These are phyloP conservation scores for Chondrostereum purpureum DNA, from an alignment of 1,284 basidiomycete species.

Conservation along the genomic window DNA sequence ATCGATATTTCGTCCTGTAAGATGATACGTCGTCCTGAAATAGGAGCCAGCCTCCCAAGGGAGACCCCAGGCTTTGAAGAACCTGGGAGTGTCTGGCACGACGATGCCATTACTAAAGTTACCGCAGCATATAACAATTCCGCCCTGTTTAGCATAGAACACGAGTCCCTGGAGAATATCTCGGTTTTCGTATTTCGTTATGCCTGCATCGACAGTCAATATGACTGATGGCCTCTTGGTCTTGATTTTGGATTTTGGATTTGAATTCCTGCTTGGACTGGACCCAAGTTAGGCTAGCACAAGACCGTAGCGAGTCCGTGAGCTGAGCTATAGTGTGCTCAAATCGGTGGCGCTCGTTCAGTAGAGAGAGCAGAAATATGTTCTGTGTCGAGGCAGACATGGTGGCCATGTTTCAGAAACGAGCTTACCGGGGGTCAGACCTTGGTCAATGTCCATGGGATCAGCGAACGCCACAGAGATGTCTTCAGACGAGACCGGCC, in stretches of 20 bases:
- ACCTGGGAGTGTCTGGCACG: not conserved
- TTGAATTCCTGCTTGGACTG: constrained; percentile 2
- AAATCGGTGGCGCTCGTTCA: no score
- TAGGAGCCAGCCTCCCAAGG: constrained; percentile 11
- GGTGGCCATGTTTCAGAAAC: no score
- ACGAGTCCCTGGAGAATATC: constrained; percentile 5
- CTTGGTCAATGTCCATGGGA: no score
- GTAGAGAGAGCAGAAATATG: no score
- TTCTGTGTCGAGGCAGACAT: no score
- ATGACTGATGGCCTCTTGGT: constrained; percentile 5
- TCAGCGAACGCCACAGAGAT: no score
- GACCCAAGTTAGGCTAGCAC: not conserved
- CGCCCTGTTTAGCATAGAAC: constrained; percentile 8
- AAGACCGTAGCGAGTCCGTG: not conserved
- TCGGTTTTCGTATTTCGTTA: constrained; percentile 2
- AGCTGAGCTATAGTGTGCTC: no score
- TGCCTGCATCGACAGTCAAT: constrained; percentile 7
- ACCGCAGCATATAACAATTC: constrained; percentile 8
- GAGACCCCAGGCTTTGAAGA: constrained; percentile 10
- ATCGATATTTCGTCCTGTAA: not conserved
- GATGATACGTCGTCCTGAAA: constrained; percentile 11
- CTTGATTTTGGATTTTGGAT: not conserved
- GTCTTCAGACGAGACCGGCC: no score
- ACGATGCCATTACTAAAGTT: constrained; percentile 10
- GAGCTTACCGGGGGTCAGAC: no score